Conservation (phyloP, 1,284 basidiomycete genomes). For the Leccinum holopus region DNA sequence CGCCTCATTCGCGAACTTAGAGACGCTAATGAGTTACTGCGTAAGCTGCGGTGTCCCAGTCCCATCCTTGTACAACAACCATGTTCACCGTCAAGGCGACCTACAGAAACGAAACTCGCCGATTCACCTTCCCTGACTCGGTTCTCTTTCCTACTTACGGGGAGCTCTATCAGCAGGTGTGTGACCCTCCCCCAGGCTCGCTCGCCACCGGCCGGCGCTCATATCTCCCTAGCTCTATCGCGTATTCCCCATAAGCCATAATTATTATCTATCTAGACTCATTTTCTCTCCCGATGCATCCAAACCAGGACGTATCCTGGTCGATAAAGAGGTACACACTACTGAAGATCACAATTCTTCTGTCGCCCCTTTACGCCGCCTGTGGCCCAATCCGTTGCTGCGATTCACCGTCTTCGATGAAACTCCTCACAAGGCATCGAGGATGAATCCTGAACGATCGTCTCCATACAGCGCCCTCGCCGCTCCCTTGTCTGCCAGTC, state of each 20-base stretch:
- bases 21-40: conserved; percentile 34
- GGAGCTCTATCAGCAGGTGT: conserved; percentile 46
- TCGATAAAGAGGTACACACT: conserved; percentile 58
- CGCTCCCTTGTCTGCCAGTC: not conserved
- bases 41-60: conserved; percentile 21
- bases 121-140: conserved; percentile 42
- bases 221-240: conserved; percentile 54
- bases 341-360: conserved; percentile 55
- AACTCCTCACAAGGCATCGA: conserved; percentile 41
- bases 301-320: conserved; percentile 51
- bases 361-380: conserved; percentile 49
- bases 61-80: conserved; percentile 27
- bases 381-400: conserved; percentile 57
- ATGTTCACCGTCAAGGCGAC: conserved; percentile 60
- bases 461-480: conserved; percentile 7
- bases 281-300: conserved; percentile 61
- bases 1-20: conserved; percentile 71
- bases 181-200: conserved; percentile 10
- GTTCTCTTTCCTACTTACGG: conserved; percentile 43
- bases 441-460: conserved; percentile 2
- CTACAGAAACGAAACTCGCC: conserved; percentile 51
- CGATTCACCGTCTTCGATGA: conserved; percentile 61
- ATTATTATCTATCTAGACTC: conserved; percentile 61
- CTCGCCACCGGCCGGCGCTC: conserved; percentile 17
- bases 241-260: conserved; percentile 60